Base-by-base conservation (phyloP, 1,139 yeast genomes). In the Diutina catenulata region DNA sequence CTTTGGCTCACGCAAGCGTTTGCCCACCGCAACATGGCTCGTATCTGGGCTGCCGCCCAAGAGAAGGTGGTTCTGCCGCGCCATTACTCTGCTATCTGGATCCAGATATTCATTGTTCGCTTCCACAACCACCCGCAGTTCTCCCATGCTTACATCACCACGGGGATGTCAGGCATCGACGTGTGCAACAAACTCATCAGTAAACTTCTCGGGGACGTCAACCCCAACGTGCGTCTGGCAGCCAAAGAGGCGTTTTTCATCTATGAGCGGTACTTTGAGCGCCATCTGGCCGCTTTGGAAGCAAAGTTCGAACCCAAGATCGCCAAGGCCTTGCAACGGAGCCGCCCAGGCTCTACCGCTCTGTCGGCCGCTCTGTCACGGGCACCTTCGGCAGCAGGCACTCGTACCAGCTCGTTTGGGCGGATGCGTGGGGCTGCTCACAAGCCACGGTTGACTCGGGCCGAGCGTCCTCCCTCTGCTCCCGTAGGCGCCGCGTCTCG, bases 201-300 rank as follows among this genome's bases (percentile, higher is more conserved):
- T 4, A 78, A 73, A 48, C 77, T 93, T 25, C 60, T 91, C 2
- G 57, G 74, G 1, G 97, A 91, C 56, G 84, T 95, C 0, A 81
- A 82, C 42, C 87, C 93, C 0, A 63, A 69, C 0, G 96, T 84
- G 0, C 68, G 96, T 43, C 94, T 77, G 27, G 64, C 75, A 0
- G 83, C 82, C 59, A 71, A 95, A 50, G 63, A 64, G 8, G 68
- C 87, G 0, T 88, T 72, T 50, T 87, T 95, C 95, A 64, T 73
- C 16, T 71, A 74, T 43, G 67, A 69, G 46, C 64, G 64, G 6
- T 49, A 56, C 28, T 60, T 58, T 65, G 53, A 82, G 58, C 43
- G 60, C 1, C 72, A 70, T 28, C 70, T 76, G 0, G 71, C 68
- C 38, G 67, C 63, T 40, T 69, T 86, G 1, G 55, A 82, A 8